Percentiles rank a stretch among this genome's conserved stretches.
Conservation (phyloP, 176 grass and related monocot genomes). For the Raddia distichophylla region DNA sequence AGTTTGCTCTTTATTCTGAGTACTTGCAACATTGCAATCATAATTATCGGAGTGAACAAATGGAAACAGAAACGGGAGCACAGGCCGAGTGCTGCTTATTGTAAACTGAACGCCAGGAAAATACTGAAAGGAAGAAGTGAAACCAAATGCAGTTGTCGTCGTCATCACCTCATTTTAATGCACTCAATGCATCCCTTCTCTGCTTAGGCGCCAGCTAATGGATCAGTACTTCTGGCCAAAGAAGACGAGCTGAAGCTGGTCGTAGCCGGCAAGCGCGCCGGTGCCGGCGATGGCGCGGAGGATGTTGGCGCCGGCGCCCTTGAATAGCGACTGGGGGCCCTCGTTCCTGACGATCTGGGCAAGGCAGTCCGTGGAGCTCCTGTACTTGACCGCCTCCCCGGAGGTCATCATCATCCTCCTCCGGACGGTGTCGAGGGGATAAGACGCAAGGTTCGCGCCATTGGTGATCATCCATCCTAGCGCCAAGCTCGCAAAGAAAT, state of each 20-base stretch:
- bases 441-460: conserved; percentile 4
- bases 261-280: conserved; percentile 46
- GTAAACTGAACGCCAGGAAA: background rate
- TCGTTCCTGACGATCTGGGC: conserved; percentile 40
- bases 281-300: conserved; percentile 35
- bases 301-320: conserved; percentile 41
- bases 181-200: background rate
- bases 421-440: conserved; percentile 37
- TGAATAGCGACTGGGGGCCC: conserved; percentile 41
- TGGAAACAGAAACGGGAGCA: background rate
- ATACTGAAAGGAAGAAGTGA: background rate
- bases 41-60: background rate
- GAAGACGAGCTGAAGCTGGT: conserved; percentile 67
- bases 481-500: conserved; percentile 36
- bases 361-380: conserved; percentile 30
- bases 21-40: background rate
- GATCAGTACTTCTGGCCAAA: conserved; percentile 63
- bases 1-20: conserved; percentile 1
- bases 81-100: conserved; percentile 2
- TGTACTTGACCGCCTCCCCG: conserved; percentile 41
- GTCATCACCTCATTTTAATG: conserved; percentile 1
- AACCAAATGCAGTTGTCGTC: conserved; percentile 14
- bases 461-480: conserved; percentile 41
- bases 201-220: conserved; percentile 38
- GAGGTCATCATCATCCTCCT: conserved; percentile 51